These are phyloP conservation scores for Acanthamoeba lenticulata DNA, from an alignment of 208 protist species.

Conservation along the genomic window DNA sequence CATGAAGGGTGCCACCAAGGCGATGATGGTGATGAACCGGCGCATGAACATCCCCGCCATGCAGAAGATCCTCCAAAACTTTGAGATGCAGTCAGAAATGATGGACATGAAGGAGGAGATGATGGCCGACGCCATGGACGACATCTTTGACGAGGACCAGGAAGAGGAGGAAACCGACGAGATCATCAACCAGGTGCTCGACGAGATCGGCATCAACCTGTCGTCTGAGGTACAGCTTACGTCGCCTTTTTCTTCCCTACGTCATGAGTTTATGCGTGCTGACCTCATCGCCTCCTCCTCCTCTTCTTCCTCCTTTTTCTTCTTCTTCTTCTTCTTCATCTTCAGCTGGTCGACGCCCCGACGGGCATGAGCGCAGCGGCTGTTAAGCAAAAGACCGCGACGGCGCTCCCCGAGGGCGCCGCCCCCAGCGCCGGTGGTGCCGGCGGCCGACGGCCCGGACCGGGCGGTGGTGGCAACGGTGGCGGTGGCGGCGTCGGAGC, in stretches of 20 bases:
- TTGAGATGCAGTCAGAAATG: constrained; percentile 95
- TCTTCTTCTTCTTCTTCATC: background rate
- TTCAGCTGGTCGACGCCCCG: constrained; percentile 25
- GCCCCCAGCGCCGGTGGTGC: background rate
- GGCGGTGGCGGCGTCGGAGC: background rate
- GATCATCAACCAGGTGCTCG: constrained; percentile 87
- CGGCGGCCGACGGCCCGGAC: background rate
- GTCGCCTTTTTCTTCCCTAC: no score
- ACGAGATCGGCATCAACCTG: constrained; percentile 87
- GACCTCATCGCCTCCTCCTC: background rate
- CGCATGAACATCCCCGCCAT: constrained; percentile 97
- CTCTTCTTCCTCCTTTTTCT: background rate
- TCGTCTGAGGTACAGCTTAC: constrained; percentile 72
- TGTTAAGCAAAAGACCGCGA: background rate
- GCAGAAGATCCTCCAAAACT: constrained; percentile 98
- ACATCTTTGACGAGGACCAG: constrained; percentile 78
- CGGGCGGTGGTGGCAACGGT: background rate
- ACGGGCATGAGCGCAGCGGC: background rate
- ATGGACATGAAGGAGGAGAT: constrained; percentile 99
- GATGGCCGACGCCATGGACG: constrained; percentile 91
- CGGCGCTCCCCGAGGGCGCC: background rate
- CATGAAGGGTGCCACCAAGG: constrained; percentile 87
- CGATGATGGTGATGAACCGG: constrained; percentile 95
- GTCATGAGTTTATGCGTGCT: background rate
- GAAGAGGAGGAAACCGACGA: constrained; percentile 84